Evolutionary conservation across 1,139 yeast species (phyloP).

Genomic region (Diutina mesorugosa): DNA sequence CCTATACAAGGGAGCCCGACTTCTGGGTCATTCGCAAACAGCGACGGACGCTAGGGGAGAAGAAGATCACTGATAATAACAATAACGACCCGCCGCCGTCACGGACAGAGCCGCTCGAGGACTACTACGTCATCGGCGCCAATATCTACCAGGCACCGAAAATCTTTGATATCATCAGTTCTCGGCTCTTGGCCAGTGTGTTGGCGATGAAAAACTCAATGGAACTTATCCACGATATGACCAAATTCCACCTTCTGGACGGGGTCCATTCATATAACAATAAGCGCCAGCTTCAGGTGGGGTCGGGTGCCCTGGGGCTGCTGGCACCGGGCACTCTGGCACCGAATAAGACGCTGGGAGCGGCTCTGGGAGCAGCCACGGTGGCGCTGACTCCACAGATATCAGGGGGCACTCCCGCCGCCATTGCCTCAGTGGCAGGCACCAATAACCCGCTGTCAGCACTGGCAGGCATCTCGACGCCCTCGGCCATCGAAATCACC

Average conservation of each 20-base stretch:
- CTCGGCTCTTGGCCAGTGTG: slow-evolving; percentile 25
- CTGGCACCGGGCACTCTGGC: background rate
- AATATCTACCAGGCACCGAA: slow-evolving; percentile 86
- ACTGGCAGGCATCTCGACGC: background rate
- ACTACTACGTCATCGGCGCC: slow-evolving; percentile 83
- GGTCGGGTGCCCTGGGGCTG: background rate
- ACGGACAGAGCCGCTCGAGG: slow-evolving; percentile 28
- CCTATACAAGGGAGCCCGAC: slow-evolving; percentile 72
- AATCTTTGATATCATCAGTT: slow-evolving; percentile 25
- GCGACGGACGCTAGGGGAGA: slow-evolving; percentile 21
- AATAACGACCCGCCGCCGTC: too few species aligned
- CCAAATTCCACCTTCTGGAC: slow-evolving; percentile 22
- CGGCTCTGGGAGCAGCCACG: background rate
- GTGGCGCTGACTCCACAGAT: background rate
- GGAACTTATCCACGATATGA: slow-evolving; percentile 21
- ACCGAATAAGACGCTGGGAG: background rate
- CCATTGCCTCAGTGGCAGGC: background rate
- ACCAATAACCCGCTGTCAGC: slow-evolving; percentile 1
- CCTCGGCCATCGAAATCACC: slow-evolving; percentile 12
- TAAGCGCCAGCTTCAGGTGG: background rate
- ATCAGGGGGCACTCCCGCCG: background rate
- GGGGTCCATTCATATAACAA: slow-evolving; percentile 20
- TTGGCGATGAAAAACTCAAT: slow-evolving; percentile 24
- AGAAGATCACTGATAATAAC: too few species aligned
- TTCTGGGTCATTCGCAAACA: slow-evolving; percentile 87